phyloP scores from a whole-genome alignment of 371 early-diverging fungal genomes.

The Rhizopus stolonifer region DNA sequence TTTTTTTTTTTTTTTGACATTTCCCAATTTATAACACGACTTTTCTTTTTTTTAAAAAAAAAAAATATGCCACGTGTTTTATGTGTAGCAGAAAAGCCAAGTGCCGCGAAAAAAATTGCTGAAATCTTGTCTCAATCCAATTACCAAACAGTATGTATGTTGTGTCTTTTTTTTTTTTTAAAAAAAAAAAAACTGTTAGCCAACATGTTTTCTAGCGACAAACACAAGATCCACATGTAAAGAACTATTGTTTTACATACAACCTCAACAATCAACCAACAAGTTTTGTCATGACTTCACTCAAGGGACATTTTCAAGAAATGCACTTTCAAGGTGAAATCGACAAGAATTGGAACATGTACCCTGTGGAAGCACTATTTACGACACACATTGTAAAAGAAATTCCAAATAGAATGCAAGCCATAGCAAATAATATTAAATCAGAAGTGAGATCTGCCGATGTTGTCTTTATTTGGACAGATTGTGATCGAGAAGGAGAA shows the following conservation, averaged over 20 bases:
- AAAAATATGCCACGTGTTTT: conserved; percentile 56
- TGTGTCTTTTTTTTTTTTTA: not conserved
- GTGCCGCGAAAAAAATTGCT: conserved; percentile 92
- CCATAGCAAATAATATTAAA: conserved; percentile 66
- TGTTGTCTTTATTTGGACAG: conserved; percentile 97
- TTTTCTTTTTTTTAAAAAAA: conserved; percentile 18
- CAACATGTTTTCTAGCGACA: conserved; percentile 39
- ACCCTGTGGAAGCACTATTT: conserved; percentile 65
- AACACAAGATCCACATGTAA: conserved; percentile 65
- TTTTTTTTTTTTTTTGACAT: too few species aligned
- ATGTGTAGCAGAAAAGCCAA: conserved; percentile 99
- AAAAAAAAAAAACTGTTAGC: too few species aligned
- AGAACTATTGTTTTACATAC: conserved; percentile 79
- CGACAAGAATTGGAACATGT: conserved; percentile 61
- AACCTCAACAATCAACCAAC: conserved; percentile 54
- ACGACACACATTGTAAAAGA: conserved; percentile 19
- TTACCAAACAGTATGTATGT: conserved; percentile 32
- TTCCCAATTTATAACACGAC: too few species aligned
- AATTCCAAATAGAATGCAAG: conserved; percentile 35
- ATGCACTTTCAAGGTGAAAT: conserved; percentile 62
- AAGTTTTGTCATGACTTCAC: conserved; percentile 82
- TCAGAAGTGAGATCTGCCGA: conserved; percentile 61
- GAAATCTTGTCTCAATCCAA: conserved; percentile 67
- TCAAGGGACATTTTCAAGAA: conserved; percentile 79
- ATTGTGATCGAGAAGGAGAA: conserved; percentile 99